Conservation (phyloP, 1,139 yeast species). For the Candida glucosophila region DNA sequence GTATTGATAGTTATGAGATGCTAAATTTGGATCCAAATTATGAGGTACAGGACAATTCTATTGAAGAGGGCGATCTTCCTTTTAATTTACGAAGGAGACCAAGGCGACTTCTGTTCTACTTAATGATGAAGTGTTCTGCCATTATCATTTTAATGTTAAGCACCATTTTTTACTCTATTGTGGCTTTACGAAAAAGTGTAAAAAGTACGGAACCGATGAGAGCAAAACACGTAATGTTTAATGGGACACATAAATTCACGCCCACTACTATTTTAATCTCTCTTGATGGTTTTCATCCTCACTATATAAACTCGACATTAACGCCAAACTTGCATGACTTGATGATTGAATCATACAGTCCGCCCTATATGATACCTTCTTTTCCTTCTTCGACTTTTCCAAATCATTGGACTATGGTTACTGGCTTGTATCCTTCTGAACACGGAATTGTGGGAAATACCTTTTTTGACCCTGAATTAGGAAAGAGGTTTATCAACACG, state of each 20-base stretch:
- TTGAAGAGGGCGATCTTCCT: no score
- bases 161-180: no score
- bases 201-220: no score
- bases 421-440: conserved; percentile 75
- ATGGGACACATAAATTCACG: conserved; percentile 66
- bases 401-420: conserved; percentile 84
- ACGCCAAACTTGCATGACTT: conserved; percentile 68
- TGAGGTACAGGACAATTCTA: no score
- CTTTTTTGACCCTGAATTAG: conserved; percentile 55
- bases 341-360: conserved; percentile 47
- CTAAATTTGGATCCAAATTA: no score
- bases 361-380: conserved; percentile 80
- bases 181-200: no score
- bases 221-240: no score
- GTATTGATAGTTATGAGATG: no score
- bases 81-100: no score
- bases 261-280: conserved; percentile 76
- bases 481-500: conserved; percentile 57
- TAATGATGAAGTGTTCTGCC: no score
- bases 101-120: no score
- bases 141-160: no score
- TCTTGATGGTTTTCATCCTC: conserved; percentile 88
- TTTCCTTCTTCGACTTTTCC: conserved; percentile 90
- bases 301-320: conserved; percentile 54
- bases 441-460: conserved; percentile 87